These are phyloP conservation scores for Zymoseptoria pseudotritici DNA, from an alignment of 2,329 filamentous ascomycete species.

Conservation along the genomic window DNA sequence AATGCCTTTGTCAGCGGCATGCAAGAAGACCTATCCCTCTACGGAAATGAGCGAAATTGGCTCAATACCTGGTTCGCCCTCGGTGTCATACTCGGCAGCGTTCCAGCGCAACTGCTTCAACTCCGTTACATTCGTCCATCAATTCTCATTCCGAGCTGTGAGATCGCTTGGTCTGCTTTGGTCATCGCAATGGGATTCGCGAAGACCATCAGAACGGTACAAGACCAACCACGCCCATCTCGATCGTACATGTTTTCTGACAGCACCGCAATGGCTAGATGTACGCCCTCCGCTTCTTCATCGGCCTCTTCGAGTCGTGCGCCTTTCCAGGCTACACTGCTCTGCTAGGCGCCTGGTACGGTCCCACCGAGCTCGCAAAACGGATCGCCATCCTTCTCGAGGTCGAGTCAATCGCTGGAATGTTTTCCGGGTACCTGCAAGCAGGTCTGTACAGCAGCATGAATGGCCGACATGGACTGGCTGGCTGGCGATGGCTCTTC, in stretches of 20 bases:
- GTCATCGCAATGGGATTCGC: slow-evolving; percentile 11
- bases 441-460: slow-evolving; percentile 13
- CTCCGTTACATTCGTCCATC: slow-evolving; percentile 7
- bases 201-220: slow-evolving; percentile 10
- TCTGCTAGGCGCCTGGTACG: slow-evolving; percentile 11
- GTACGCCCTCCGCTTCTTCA: slow-evolving; percentile 11
- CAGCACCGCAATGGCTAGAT: neutral
- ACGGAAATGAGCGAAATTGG: slow-evolving; percentile 35
- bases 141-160: slow-evolving; percentile 8
- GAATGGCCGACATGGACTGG: slow-evolving; percentile 9
- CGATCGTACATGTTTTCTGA: neutral
- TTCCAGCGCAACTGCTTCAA: slow-evolving; percentile 7
- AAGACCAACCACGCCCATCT: neutral
- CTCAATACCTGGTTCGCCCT: slow-evolving; percentile 11
- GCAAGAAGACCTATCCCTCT: slow-evolving; percentile 32
- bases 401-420: slow-evolving; percentile 8
- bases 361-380: slow-evolving; percentile 11
- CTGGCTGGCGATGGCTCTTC: slow-evolving; percentile 14
- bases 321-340: slow-evolving; percentile 10
- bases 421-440: slow-evolving; percentile 15
- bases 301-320: slow-evolving; percentile 9
- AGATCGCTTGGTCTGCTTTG: slow-evolving; percentile 7
- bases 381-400: slow-evolving; percentile 4
- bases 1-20: slow-evolving; percentile 39
- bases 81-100: slow-evolving; percentile 12